These are phyloP conservation scores for Dipodascus geniculatus DNA, from an alignment of 805 yeast species.

Conservation along the genomic window DNA sequence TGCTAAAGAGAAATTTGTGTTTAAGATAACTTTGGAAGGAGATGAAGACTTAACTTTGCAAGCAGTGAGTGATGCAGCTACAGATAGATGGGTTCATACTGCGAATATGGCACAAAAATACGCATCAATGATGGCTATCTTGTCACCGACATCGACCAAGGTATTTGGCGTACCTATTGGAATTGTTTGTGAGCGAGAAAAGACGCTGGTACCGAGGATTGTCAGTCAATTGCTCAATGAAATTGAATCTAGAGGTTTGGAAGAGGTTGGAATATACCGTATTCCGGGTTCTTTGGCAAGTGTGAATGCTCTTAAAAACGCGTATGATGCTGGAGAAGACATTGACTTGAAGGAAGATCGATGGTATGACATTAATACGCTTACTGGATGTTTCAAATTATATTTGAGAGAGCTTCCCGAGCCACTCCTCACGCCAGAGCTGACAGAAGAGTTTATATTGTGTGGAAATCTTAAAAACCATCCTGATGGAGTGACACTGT, in stretches of 20 bases:
- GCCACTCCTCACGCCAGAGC: slow-evolving; percentile 56
- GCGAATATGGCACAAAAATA: slow-evolving; percentile 17
- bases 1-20: slow-evolving; percentile 16
- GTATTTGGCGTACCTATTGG: slow-evolving; percentile 84
- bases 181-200: slow-evolving; percentile 64
- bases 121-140: slow-evolving; percentile 9
- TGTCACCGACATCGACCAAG: slow-evolving; percentile 24
- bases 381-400: slow-evolving; percentile 79
- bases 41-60: slow-evolving; percentile 52
- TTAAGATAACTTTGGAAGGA: slow-evolving; percentile 33
- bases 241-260: slow-evolving; percentile 77
- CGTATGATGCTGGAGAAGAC: slow-evolving; percentile 40
- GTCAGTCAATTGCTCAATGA: slow-evolving; percentile 56
- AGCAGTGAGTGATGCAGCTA: slow-evolving; percentile 46
- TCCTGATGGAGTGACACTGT: slow-evolving; percentile 1
- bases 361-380: slow-evolving; percentile 72
- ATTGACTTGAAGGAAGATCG: slow-evolving; percentile 39
- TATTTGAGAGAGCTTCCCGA: slow-evolving; percentile 81
- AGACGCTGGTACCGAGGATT: slow-evolving; percentile 48
- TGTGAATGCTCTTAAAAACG: slow-evolving; percentile 39
- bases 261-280: slow-evolving; percentile 85
- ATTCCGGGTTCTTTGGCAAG: slow-evolving; percentile 52
- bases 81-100: slow-evolving; percentile 58
- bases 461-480: slow-evolving; percentile 9
- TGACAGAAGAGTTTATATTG: slow-evolving; percentile 43